Evolutionary conservation across 23 red algal genomes (phyloP).

Genomic region (Gracilaria domingensis): DNA sequence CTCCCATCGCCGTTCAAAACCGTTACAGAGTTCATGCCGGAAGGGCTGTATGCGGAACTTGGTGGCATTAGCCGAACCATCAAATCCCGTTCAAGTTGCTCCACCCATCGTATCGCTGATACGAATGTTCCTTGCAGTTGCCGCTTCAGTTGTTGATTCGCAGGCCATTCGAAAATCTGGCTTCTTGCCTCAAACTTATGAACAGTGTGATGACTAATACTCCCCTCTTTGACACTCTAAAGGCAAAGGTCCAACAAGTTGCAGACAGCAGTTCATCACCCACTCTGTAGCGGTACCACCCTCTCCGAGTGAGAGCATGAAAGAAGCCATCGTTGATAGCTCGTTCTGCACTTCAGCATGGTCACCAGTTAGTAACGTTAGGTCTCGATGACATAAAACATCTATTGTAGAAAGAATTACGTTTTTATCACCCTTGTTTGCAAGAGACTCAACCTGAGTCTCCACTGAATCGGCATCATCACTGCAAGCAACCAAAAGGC

Average conservation of each 20-base stretch:
- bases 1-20: conserved; percentile 39
- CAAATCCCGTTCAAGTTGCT: conserved; percentile 10
- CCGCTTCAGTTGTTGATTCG: conserved; percentile 8
- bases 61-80: no score
- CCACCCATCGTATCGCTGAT: conserved; percentile 44
- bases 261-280: no score
- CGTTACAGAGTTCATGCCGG: no score
- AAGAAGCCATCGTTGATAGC: conserved; percentile 31
- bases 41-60: no score
- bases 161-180: conserved; percentile 54
- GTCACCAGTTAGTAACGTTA: background rate
- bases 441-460: no score
- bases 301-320: conserved; percentile 37
- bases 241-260: conserved; percentile 54
- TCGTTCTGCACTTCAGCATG: background rate
- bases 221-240: conserved; percentile 5
- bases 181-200: background rate
- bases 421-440: no score
- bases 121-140: conserved; percentile 9
- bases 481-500: conserved; percentile 4
- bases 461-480: conserved; percentile 3
- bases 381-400: no score
- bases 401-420: no score
- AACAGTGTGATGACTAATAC: background rate
- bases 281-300: conserved; percentile 45